These are phyloP conservation scores for Agroathelia rolfsii DNA, from an alignment of 1,284 basidiomycete genomes.

Conservation along the genomic window DNA sequence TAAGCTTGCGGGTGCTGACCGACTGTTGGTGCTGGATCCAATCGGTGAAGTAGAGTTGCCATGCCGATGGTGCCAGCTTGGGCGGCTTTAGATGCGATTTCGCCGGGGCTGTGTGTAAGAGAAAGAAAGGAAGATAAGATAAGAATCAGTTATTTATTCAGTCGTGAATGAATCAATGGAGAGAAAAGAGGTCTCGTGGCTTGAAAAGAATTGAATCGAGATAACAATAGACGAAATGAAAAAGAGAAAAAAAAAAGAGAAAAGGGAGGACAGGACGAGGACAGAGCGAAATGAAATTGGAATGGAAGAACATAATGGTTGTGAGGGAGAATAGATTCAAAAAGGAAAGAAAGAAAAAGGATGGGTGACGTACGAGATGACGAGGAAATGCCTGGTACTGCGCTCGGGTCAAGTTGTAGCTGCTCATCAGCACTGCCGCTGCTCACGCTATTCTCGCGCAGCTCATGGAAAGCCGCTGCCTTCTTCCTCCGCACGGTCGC, in stretches of 20 bases:
- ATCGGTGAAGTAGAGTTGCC: conserved; percentile 96
- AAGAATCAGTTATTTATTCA: too few relatives aligned
- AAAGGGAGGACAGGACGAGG: too few relatives aligned
- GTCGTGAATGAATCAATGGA: too few relatives aligned
- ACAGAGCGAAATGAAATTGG: too few relatives aligned
- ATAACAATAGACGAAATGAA: too few relatives aligned
- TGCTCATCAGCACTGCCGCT: too few relatives aligned
- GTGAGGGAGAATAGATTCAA: conserved; percentile 7
- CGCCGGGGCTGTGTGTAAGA: conserved; percentile 30
- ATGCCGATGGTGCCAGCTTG: conserved; percentile 88
- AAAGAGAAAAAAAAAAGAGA: too few relatives aligned
- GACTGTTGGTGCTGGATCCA: conserved; percentile 89
- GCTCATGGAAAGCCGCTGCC: conserved; percentile 37
- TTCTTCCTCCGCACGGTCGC: conserved; percentile 61
- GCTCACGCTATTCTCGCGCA: conserved; percentile 22
- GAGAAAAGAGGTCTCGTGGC: too few relatives aligned
- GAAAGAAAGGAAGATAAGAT: not conserved
- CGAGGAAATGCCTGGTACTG: conserved; percentile 2
- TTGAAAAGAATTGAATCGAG: too few relatives aligned
- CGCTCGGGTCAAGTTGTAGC: not conserved
- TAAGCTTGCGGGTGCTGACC: conserved; percentile 71
- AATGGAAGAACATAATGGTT: not conserved
- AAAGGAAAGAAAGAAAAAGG: conserved; percentile 13
- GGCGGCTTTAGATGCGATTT: conserved; percentile 77
- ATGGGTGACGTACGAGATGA: conserved; percentile 7